A percentile compares a stretch with the other conserved stretches of the same genome.
Conservation (phyloP, 106 monocot genomes). For the Agapanthus africanus region DNA sequence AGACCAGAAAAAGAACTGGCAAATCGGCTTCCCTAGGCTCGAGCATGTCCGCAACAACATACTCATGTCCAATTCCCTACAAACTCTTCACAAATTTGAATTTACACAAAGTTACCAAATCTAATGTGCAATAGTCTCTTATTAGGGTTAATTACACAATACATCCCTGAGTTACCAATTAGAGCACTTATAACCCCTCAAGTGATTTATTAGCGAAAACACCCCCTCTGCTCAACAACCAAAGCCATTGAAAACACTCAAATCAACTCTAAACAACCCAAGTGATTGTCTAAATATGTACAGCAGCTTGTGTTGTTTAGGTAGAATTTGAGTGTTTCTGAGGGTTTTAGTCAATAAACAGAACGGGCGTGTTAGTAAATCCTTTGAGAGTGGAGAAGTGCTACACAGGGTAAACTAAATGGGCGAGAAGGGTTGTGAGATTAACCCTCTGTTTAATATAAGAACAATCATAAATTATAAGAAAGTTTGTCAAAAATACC, state of each 20-base stretch:
- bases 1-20: constrained; percentile 60
- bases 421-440: no score
- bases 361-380: no score
- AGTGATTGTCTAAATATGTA: neutral
- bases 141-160: neutral
- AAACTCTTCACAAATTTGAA: constrained; percentile 13
- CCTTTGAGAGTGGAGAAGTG: no score
- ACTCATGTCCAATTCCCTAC: constrained; percentile 54
- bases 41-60: constrained; percentile 89
- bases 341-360: no score
- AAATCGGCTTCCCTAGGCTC: constrained; percentile 94
- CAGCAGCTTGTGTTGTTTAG: neutral
- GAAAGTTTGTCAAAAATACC: neutral
- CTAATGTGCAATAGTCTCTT: neutral
- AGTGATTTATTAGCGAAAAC: neutral
- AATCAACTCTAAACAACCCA: neutral
- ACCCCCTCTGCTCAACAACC: neutral
- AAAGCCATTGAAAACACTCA: neutral
- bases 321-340: no score
- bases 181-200: no score
- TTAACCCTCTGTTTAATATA: no score
- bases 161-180: neutral
- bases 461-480: neutral
- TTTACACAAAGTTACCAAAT: neutral
- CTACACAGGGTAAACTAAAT: no score